Base-by-base conservation (phyloP, 164 flowering plant species). In the Nelumbo lutea region DNA sequence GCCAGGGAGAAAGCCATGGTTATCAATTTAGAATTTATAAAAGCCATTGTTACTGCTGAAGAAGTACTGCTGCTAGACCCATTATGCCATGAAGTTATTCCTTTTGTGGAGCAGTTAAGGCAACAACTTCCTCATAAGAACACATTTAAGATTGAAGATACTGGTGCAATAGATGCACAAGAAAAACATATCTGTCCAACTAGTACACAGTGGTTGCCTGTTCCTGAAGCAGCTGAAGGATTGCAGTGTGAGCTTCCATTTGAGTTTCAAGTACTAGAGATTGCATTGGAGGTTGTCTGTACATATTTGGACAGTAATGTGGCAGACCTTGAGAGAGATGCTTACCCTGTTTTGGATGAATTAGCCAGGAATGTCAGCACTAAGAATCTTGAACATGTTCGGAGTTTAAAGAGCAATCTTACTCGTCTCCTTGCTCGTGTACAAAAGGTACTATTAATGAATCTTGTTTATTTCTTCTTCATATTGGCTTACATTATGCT, bases 1-100 rank as follows among this genome's bases (percentile, higher is more conserved):
- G 98, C 97, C 43, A 81, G 97, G 79, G 97, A 93, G 73, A 95
- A 84, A 79, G 98, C 96, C 63, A 90, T 96, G 95, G 90, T 92
- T 76, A 95, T 92, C 59, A 96, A 96, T 79, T 78, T 93, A 68
- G 98, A 90, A 82, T 89, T 89, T 74, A 84, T 90, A 78, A 89
- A 88, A 82, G 96, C 98, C 41, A 88, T 96, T 70, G 89, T 96
- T 65, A 92, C 99, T 15, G 97, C 98, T 53, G 97, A 95, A 79
- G 99, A 92, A 80, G 86, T 95, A 62, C 70, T 95, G 70, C 70
- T 95, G 72, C 86, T 96, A 66, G 96, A 92, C 78, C 99, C 99
- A 77, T 75, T 89, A 1, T 79, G 82, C 11, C 96, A 81, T 57
- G 93, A 92, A 79, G 98, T 92, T 78, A 86, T 87, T 77, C 91